A percentile compares a stretch with the other conserved stretches of the same genome.
These are phyloP conservation scores for Arachis stenosperma DNA, from an alignment of 306 rosid genomes.

Conservation along the genomic window DNA sequence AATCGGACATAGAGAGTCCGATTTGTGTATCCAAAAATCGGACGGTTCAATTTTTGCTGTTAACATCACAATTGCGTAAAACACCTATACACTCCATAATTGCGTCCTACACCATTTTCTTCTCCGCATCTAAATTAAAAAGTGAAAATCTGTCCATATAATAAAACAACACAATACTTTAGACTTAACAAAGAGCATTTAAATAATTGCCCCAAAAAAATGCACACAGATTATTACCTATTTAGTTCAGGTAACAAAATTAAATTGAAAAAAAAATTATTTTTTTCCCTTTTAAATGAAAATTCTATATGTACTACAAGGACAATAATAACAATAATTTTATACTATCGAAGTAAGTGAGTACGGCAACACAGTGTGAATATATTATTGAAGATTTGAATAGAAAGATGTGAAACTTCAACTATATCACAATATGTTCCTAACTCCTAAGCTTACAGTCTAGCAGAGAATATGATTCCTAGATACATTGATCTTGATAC, in stretches of 20 bases:
- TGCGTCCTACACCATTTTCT: no score
- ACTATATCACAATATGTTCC: not conserved
- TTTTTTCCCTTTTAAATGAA: no score
- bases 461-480: slow-evolving; percentile 33
- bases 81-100: no score
- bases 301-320: not conserved
- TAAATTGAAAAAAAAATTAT: not conserved
- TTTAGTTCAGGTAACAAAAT: not conserved
- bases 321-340: not conserved
- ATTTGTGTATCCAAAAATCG: no score
- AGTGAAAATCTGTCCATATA: no score
- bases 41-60: no score
- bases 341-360: not conserved
- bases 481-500: slow-evolving; percentile 48
- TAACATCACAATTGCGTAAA: no score
- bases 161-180: no score
- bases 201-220: no score
- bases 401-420: slow-evolving; percentile 31
- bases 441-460: slow-evolving; percentile 25
- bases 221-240: not conserved
- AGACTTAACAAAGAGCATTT: no score
- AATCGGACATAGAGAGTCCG: no score
- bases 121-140: no score
- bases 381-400: slow-evolving; percentile 31
- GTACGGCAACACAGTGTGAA: slow-evolving; percentile 5